A percentile compares a stretch with the other conserved stretches of the same genome.
These are phyloP conservation scores for Neurospora pannonica DNA, from an alignment of 495 filamentous ascomycete genomes.

Conservation along the genomic window DNA sequence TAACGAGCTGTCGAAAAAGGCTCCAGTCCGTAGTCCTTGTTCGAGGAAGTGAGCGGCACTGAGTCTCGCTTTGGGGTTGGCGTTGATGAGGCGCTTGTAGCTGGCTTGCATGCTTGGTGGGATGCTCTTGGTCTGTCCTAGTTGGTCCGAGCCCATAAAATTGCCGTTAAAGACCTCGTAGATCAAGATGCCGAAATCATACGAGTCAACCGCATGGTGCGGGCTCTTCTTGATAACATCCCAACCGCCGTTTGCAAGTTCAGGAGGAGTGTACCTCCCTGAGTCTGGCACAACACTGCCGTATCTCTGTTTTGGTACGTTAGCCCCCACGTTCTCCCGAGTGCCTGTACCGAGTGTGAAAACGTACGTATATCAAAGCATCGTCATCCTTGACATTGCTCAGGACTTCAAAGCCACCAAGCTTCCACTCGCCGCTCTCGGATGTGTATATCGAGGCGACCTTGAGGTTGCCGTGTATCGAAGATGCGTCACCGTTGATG, in stretches of 20 bases:
- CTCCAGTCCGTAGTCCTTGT: constrained; percentile 70
- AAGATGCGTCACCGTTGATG: constrained; percentile 86
- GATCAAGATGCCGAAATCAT: constrained; percentile 72
- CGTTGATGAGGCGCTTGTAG: constrained; percentile 77
- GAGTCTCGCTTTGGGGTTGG: constrained; percentile 80
- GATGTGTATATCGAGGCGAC: constrained; percentile 80
- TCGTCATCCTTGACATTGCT: constrained; percentile 95
- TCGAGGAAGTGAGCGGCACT: constrained; percentile 82
- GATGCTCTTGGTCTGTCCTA: constrained; percentile 74
- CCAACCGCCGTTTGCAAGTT: constrained; percentile 81
- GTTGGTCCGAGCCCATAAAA: constrained; percentile 62
- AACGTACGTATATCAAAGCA: constrained; percentile 70
- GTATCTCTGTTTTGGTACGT: constrained; percentile 49
- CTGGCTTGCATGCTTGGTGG: constrained; percentile 79
- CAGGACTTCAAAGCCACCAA: constrained; percentile 85
- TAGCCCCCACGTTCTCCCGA: background rate
- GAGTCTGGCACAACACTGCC: constrained; percentile 80
- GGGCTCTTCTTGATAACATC: constrained; percentile 77
- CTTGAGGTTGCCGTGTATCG: constrained; percentile 78
- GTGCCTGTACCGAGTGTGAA: background rate
- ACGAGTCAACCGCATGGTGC: constrained; percentile 73
- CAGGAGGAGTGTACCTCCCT: constrained; percentile 71
- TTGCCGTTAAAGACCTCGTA: constrained; percentile 87
- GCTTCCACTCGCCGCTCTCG: constrained; percentile 96
- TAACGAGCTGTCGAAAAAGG: constrained; percentile 85